These are phyloP conservation scores for Neonothopanus nambi DNA, from an alignment of 1,284 basidiomycete genomes.

Conservation along the genomic window DNA sequence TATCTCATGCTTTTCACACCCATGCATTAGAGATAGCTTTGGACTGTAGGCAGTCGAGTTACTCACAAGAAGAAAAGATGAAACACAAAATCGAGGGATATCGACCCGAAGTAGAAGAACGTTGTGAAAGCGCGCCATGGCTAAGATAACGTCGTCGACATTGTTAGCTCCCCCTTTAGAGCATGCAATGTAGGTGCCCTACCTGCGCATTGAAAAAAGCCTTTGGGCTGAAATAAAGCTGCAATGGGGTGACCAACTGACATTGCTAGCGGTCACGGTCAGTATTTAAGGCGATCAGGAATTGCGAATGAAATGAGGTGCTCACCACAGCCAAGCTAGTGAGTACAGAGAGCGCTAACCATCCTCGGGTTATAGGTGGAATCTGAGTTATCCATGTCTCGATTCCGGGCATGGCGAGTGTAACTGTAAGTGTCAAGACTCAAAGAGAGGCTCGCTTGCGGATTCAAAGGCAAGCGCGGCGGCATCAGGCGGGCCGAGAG, in stretches of 20 bases:
- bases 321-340: conserved; percentile 82
- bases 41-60: background rate
- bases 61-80: conserved; percentile 97
- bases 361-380: conserved; percentile 84
- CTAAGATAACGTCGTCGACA: conserved; percentile 25
- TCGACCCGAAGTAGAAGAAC: conserved; percentile 94
- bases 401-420: conserved; percentile 63
- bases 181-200: conserved; percentile 15
- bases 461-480: too few species aligned
- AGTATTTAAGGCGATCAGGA: background rate
- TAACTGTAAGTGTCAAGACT: background rate
- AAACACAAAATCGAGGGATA: conserved; percentile 94
- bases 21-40: background rate
- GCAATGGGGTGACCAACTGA: conserved; percentile 84
- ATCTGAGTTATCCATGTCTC: conserved; percentile 87
- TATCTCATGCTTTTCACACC: conserved; percentile 80
- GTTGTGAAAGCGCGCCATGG: conserved; percentile 88
- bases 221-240: conserved; percentile 90
- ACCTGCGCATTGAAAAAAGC: conserved; percentile 84
- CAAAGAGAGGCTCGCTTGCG: background rate
- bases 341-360: conserved; percentile 76
- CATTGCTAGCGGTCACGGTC: conserved; percentile 69
- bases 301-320: conserved; percentile 30
- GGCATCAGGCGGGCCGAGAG: too few species aligned
- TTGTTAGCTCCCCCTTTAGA: too few species aligned